Conservation (phyloP, 768 basidiomycete species). For the Leccinum broughii region DNA sequence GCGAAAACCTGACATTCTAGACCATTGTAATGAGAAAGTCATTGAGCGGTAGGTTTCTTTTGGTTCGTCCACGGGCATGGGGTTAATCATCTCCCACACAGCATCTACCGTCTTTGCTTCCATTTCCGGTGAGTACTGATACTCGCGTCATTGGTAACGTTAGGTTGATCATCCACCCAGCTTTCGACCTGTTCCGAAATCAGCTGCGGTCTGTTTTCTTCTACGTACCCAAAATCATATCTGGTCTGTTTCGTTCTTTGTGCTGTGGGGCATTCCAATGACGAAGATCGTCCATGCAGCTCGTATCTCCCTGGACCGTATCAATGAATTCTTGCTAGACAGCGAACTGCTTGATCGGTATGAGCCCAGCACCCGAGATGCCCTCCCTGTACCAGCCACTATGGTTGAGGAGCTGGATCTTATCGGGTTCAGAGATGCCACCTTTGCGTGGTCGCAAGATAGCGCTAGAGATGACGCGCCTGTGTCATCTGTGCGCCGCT, state of each 20-base stretch:
- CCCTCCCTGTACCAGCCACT: neutral
- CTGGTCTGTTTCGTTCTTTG: neutral
- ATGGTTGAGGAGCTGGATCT: neutral
- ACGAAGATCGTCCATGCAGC: neutral
- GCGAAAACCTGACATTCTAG: neutral
- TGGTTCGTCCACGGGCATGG: neutral
- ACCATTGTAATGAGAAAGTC: neutral
- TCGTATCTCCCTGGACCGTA: constrained; percentile 6
- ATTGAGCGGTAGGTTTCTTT: neutral
- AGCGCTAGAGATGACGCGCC: neutral
- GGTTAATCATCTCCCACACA: neutral
- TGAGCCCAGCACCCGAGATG: neutral
- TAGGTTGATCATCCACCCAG: neutral
- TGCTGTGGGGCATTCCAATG: no score
- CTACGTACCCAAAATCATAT: neutral
- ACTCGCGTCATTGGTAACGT: neutral
- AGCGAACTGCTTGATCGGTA: constrained; percentile 7
- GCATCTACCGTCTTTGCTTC: constrained; percentile 5
- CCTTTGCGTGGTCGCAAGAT: constrained; percentile 5
- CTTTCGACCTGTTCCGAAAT: neutral
- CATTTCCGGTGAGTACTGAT: constrained; percentile 2
- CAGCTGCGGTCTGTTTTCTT: neutral
- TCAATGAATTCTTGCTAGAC: constrained; percentile 2
- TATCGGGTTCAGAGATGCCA: constrained; percentile 3
- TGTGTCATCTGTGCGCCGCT: neutral